A percentile compares a stretch with the other conserved stretches of the same genome.
Conservation (phyloP, 192 early-diverging fungal species). For the Umbelopsis vinacea region DNA sequence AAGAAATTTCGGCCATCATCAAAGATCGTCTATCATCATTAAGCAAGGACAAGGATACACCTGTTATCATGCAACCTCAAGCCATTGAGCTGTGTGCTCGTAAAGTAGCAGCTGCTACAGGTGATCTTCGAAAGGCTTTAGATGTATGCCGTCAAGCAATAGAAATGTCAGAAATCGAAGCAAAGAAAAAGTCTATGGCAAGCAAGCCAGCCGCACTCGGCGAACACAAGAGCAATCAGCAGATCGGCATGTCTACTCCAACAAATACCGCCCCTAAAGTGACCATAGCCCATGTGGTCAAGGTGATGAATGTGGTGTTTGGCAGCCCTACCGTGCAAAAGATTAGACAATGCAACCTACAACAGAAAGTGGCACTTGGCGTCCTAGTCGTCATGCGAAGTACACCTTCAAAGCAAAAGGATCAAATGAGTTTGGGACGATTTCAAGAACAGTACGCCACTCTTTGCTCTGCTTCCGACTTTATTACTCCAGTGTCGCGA, state of each 20-base stretch:
- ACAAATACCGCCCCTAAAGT: constrained; percentile 64
- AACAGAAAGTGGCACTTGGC: constrained; percentile 81
- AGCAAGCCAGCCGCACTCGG: constrained; percentile 42
- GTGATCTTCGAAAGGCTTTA: constrained; percentile 78
- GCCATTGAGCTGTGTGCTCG: constrained; percentile 93
- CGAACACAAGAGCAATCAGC: background rate
- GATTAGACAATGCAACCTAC: constrained; percentile 73
- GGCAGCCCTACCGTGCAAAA: constrained; percentile 65
- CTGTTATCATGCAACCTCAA: constrained; percentile 74
- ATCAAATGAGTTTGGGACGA: constrained; percentile 52
- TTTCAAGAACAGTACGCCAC: constrained; percentile 66
- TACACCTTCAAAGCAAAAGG: constrained; percentile 39
- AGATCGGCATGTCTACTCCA: background rate
- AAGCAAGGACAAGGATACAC: constrained; percentile 19
- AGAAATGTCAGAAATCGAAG: constrained; percentile 78
- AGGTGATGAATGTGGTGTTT: constrained; percentile 64
- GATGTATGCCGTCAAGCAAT: constrained; percentile 88
- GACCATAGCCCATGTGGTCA: constrained; percentile 78
- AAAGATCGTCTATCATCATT: constrained; percentile 76
- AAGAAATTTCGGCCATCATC: constrained; percentile 88
- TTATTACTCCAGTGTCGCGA: constrained; percentile 69
- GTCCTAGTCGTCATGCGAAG: constrained; percentile 53
- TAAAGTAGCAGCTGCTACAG: constrained; percentile 86
- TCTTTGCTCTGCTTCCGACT: constrained; percentile 53
- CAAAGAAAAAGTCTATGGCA: constrained; percentile 47